phyloP scores from a whole-genome alignment of 805 yeast genomes.

The Priceomyces medius region DNA sequence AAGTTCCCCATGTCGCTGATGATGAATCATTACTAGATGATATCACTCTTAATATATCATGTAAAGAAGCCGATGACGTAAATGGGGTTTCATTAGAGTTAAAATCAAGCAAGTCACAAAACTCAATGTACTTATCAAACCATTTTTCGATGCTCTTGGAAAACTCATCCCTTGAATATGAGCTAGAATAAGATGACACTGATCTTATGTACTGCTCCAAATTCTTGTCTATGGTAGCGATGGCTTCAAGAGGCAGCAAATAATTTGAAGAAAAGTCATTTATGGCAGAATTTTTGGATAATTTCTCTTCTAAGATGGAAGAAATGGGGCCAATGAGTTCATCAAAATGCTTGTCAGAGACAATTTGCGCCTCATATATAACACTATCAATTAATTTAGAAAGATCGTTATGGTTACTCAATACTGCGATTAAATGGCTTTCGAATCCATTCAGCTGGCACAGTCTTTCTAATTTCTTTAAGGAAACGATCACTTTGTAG shows the following conservation, averaged over 20 bases:
- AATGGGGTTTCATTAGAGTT: conserved; percentile 1
- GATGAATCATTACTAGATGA: background rate
- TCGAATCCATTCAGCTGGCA: conserved; percentile 14
- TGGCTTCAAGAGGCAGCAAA: conserved; percentile 20
- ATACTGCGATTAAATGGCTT: conserved; percentile 7
- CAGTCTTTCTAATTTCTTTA: conserved; percentile 23
- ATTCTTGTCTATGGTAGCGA: conserved; percentile 26
- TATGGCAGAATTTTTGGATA: background rate
- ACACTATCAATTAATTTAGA: conserved; percentile 7
- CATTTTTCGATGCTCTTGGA: conserved; percentile 12
- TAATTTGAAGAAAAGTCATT: background rate
- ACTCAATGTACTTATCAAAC: conserved; percentile 14
- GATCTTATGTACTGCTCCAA: conserved; percentile 26
- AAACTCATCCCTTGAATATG: conserved; percentile 4
- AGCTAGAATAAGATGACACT: conserved; percentile 11
- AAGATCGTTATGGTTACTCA: conserved; percentile 1
- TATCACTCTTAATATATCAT: conserved; percentile 6
- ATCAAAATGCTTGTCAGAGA: conserved; percentile 9
- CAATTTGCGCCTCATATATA: conserved; percentile 7
- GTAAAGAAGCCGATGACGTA: conserved; percentile 4
- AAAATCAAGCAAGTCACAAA: conserved; percentile 4
- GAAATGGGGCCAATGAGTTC: background rate
- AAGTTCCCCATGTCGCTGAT: conserved; percentile 16
- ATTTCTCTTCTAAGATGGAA: background rate
- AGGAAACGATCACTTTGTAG: conserved; percentile 25